Evolutionary conservation across 257 asterid species (phyloP).

Genomic region (Solanum bulbocastanum): DNA sequence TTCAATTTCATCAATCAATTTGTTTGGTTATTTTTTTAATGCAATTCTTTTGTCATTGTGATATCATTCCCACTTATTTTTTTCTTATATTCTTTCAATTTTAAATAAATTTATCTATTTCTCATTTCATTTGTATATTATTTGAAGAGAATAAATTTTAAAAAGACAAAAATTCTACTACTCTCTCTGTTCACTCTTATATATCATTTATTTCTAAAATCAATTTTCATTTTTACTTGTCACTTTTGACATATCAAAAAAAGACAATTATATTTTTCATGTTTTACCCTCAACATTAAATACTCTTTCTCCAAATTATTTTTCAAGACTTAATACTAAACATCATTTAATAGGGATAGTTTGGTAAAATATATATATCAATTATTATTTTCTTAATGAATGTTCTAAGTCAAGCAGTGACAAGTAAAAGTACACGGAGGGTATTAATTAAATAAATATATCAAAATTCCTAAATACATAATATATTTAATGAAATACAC

Average conservation of each 20-base stretch:
- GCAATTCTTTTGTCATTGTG: not conserved
- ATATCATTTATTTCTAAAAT: no score
- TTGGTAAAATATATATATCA: no score
- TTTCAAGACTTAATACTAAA: no score
- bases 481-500: not conserved
- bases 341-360: no score
- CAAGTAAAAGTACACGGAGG: not conserved
- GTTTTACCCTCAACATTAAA: not conserved
- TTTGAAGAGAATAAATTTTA: not conserved
- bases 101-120: not conserved
- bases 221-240: not conserved
- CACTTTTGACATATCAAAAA: not conserved
- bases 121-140: not conserved
- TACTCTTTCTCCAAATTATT: not conserved
- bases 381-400: no score
- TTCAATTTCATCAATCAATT: not conserved
- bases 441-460: no score
- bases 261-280: not conserved
- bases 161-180: not conserved
- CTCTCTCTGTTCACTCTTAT: not conserved
- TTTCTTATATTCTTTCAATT: not conserved
- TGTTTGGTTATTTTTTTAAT: not conserved
- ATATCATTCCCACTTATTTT: not conserved
- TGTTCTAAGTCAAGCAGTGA: not conserved
- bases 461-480: not conserved